Evolutionary conservation across 805 yeast genomes (phyloP), one percentile per base, ranked within the genome.

Genomic region (Barnettozyma californica): DNA sequence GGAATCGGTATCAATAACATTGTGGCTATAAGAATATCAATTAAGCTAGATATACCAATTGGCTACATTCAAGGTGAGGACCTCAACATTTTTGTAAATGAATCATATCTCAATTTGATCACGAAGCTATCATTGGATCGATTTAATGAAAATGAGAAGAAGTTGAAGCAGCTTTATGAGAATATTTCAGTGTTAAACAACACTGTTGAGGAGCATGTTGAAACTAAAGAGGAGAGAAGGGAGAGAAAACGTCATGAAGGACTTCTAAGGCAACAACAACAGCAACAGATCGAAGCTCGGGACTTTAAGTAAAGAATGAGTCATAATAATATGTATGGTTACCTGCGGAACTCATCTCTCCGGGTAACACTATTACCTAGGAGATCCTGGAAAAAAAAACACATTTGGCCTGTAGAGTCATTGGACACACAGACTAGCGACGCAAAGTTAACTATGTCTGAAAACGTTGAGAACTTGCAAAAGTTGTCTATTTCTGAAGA

Each of bases 1-100:
- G 96, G 96, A 1, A 87, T 89, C 41, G 95, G 95, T 8, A 73
- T 82, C 27, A 87, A 88, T 57, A 78, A 80, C 55, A 71, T 84
- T 11, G 95, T 89, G 7, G 96, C 90, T 0, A 77, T 89, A 18
- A 71, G 96, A 53, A 84, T 80, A 1, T 81, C 88, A 5, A 81
- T 89, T 49, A 78, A 79, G 52, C 63, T 89, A 21, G 96, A 89
- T 61, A 72, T 83, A 0, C 96, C 96, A 1, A 77, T 88, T 29
- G 96, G 91, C 0, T 78, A 67, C 55, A 63, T 74, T 11, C 60
- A 66, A 19, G 68, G 67, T 5, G 57, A 51, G 1, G 42, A 41
- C 5, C 11, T 46, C 14, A 66, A 66, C 1, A 48, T 58, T 13
- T 63, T 83, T 43, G 94, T 87, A 0, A 58, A 68, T 21, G 68